Conservation (phyloP, 1,284 basidiomycete species). For the Ceratobasidium sp. region DNA sequence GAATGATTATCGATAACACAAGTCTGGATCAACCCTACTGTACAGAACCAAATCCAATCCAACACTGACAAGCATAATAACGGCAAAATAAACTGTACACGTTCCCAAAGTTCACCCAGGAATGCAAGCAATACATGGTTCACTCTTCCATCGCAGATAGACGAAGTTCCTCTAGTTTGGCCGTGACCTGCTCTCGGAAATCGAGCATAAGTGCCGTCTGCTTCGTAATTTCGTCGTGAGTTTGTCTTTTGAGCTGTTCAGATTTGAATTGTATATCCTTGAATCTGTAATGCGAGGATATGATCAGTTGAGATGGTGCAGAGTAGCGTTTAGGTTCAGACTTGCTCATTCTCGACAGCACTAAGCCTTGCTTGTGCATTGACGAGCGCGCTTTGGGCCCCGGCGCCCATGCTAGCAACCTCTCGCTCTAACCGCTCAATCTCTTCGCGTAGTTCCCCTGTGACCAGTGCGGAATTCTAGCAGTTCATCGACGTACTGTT, state of each 20-base stretch:
- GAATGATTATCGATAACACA: background rate
- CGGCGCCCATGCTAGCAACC: slow-evolving; percentile 25
- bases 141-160: slow-evolving; percentile 8
- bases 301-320: background rate
- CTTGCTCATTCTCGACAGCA: slow-evolving; percentile 25
- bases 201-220: slow-evolving; percentile 19
- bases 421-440: slow-evolving; percentile 34
- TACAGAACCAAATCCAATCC: slow-evolving; percentile 25
- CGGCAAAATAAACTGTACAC: background rate
- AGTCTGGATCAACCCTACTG: background rate
- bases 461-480: slow-evolving; percentile 17
- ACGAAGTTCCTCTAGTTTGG: slow-evolving; percentile 30
- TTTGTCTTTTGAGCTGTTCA: slow-evolving; percentile 33
- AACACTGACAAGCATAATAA: slow-evolving; percentile 1
- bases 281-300: background rate
- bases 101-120: background rate
- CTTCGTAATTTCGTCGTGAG: slow-evolving; percentile 28
- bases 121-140: background rate
- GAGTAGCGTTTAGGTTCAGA: background rate
- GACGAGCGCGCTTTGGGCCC: slow-evolving; percentile 31
- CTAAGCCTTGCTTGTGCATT: slow-evolving; percentile 28
- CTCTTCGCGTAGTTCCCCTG: slow-evolving; percentile 29
- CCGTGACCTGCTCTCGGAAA: slow-evolving; percentile 29
- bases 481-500: background rate
- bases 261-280: slow-evolving; percentile 32